A percentile compares a stretch with the other conserved stretches of the same genome.
Evolutionary conservation across 2,329 filamentous ascomycete genomes (phyloP).

Genomic region (Aspergillus pseudonomiae): DNA sequence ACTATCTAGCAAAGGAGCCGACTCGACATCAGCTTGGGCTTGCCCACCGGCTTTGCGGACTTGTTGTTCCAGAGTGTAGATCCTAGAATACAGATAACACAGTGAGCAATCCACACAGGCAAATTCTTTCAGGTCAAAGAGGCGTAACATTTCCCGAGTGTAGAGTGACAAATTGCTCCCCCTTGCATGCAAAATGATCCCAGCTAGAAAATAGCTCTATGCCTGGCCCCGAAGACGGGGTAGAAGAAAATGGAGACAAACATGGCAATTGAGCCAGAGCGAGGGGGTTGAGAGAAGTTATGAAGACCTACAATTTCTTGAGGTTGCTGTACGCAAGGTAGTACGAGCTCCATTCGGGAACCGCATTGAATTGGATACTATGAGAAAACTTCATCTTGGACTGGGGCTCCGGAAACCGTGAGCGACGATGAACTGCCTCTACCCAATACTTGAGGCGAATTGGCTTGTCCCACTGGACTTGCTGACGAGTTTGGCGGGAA

Average conservation of each 20-base stretch:
- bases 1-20: constrained; percentile 75
- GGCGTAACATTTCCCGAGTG: constrained; percentile 5
- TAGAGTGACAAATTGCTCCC: constrained; percentile 10
- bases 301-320: constrained; percentile 81
- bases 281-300: neutral
- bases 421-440: constrained; percentile 35
- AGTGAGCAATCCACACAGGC: constrained; percentile 7
- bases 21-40: constrained; percentile 72
- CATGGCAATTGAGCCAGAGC: neutral
- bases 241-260: constrained; percentile 7
- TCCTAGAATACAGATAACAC: constrained; percentile 56
- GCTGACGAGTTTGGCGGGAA: neutral
- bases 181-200: neutral
- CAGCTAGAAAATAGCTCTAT: neutral
- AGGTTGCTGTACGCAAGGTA: constrained; percentile 99
- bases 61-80: constrained; percentile 91
- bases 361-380: constrained; percentile 98
- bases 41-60: constrained; percentile 62
- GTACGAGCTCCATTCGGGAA: constrained; percentile 98
- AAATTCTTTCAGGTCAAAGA: neutral
- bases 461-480: constrained; percentile 12
- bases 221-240: neutral
- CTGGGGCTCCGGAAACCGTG: constrained; percentile 52
- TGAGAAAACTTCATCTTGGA: constrained; percentile 99
- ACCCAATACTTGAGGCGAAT: constrained; percentile 35